Evolutionary conservation across 208 protist species (phyloP).

Genomic region (Trypanosoma caninum): DNA sequence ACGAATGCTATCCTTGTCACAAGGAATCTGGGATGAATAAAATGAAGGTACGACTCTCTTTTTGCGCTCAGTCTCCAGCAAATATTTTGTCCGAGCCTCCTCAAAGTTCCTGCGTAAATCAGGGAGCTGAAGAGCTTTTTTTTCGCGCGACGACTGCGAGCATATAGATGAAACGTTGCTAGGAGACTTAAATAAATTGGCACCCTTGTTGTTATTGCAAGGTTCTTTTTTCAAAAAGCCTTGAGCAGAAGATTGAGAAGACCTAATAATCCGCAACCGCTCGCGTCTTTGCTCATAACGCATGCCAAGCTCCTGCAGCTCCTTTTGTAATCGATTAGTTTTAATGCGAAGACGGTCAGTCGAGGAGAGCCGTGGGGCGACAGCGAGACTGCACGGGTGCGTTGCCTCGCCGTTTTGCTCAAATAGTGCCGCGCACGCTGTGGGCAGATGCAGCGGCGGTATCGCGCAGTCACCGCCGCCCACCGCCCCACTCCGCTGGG

Average conservation of each 20-base stretch:
- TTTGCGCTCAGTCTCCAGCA: slow-evolving; percentile 49
- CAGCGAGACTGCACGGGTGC: no score
- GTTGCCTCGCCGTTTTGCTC: not conserved
- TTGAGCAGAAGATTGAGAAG: slow-evolving; percentile 18
- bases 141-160: not conserved
- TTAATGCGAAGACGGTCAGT: slow-evolving; percentile 57
- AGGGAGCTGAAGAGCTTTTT: slow-evolving; percentile 25
- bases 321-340: slow-evolving; percentile 46
- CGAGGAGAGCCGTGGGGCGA: slow-evolving; percentile 27
- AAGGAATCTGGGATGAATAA: slow-evolving; percentile 20
- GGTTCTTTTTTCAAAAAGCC: not conserved
- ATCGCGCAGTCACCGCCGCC: no score
- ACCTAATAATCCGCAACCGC: slow-evolving; percentile 47
- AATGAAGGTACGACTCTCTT: slow-evolving; percentile 40
- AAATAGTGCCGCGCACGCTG: not conserved
- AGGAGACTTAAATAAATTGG: not conserved
- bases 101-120: slow-evolving; percentile 66
- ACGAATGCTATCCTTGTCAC: not conserved
- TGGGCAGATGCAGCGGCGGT: not conserved
- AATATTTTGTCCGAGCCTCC: slow-evolving; percentile 49
- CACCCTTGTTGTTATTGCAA: no score
- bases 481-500: no score
- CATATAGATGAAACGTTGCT: not conserved
- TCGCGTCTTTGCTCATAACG: slow-evolving; percentile 40
- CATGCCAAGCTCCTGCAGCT: slow-evolving; percentile 61